Evolutionary conservation across 2,329 filamentous ascomycete species (phyloP).

Genomic region (Penicillium fuscoglaucum): DNA sequence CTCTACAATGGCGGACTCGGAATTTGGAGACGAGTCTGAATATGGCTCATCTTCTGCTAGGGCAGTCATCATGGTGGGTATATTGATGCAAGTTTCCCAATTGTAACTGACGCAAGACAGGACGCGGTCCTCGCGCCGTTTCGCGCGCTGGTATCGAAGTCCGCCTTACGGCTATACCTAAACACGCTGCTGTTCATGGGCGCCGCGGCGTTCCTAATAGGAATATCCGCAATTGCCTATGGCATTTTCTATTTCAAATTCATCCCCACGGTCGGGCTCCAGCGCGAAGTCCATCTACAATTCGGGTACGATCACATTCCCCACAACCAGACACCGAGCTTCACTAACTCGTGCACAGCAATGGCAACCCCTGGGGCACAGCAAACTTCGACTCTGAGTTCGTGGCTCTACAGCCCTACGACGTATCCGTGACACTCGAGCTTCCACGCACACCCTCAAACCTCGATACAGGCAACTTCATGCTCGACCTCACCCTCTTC

Average conservation of each 20-base stretch:
- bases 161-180: conserved; percentile 65
- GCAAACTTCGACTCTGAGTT: conserved; percentile 55
- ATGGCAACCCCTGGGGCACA: conserved; percentile 55
- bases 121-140: conserved; percentile 55
- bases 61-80: conserved; percentile 16
- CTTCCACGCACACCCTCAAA: conserved; percentile 79
- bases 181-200: conserved; percentile 56
- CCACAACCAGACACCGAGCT: neutral
- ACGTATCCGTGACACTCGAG: conserved; percentile 71
- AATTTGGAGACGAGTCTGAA: conserved; percentile 24
- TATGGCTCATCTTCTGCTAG: conserved; percentile 19
- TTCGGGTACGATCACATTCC: conserved; percentile 52
- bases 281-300: conserved; percentile 64
- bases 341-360: conserved; percentile 28
- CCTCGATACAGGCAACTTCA: conserved; percentile 82
- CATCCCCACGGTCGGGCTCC: conserved; percentile 65
- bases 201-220: conserved; percentile 57
- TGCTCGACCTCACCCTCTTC: conserved; percentile 77
- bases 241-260: conserved; percentile 67
- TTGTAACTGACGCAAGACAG: conserved; percentile 41
- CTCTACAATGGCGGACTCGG: conserved; percentile 24
- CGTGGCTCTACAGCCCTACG: conserved; percentile 76
- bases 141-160: conserved; percentile 58
- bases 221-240: conserved; percentile 61
- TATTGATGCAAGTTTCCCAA: neutral